These are phyloP conservation scores for Taxillus chinensis DNA, from an alignment of 164 flowering plant genomes.

Conservation along the genomic window DNA sequence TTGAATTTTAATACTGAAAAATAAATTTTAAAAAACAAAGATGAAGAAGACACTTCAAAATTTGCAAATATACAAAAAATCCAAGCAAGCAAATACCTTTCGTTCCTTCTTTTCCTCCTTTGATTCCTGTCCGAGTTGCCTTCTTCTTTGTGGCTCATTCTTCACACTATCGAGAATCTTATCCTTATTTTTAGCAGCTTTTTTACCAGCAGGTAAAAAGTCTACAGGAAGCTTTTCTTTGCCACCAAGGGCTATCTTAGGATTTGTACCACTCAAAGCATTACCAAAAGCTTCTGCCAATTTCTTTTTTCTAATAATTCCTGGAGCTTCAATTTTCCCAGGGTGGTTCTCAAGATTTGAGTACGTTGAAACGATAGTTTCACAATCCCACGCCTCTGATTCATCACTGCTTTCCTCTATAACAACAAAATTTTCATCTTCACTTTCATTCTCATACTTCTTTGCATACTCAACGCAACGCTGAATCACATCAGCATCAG, in stretches of 20 bases:
- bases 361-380: conserved; percentile 75
- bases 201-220: conserved; percentile 46
- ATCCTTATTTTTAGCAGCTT: conserved; percentile 26
- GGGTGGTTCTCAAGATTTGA: conserved; percentile 97
- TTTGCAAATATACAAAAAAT: background rate
- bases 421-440: conserved; percentile 22
- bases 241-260: conserved; percentile 59
- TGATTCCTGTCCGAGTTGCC: conserved; percentile 53
- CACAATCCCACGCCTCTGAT: conserved; percentile 85
- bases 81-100: conserved; percentile 42
- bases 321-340: conserved; percentile 72
- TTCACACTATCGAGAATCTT: conserved; percentile 17
- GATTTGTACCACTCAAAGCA: conserved; percentile 19
- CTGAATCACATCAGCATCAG: conserved; percentile 48
- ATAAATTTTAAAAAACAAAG: too few species aligned
- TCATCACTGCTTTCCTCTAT: conserved; percentile 82
- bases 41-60: too few species aligned
- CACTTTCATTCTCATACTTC: conserved; percentile 43
- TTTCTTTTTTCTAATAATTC: conserved; percentile 41
- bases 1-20: too few species aligned
- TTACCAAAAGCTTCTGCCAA: conserved; percentile 31
- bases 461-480: conserved; percentile 73
- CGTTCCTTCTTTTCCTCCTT: conserved; percentile 94
- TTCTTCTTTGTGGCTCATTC: conserved; percentile 32
- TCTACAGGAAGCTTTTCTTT: conserved; percentile 77